Conservation (phyloP, 305 asterid species). For the Solanum hybrid region DNA sequence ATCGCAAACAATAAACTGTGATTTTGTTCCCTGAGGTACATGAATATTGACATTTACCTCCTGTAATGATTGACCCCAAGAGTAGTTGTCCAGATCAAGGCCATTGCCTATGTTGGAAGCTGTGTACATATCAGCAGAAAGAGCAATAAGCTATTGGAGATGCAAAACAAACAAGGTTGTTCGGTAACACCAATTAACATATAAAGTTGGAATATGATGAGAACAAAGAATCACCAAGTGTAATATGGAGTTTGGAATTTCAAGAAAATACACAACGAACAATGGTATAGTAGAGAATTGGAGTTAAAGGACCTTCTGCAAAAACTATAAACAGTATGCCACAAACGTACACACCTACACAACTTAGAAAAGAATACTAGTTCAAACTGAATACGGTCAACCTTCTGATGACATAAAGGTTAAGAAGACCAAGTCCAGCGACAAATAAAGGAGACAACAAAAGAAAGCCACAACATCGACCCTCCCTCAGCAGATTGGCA, state of each 20-base stretch:
- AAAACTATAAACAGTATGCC: background rate
- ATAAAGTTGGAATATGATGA: background rate
- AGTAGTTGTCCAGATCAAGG: constrained; percentile 31
- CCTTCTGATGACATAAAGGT: background rate
- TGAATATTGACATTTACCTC: constrained; percentile 26
- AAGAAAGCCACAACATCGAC: background rate
- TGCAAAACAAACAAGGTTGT: background rate
- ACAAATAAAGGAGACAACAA: background rate
- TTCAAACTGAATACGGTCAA: background rate
- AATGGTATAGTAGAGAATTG: background rate
- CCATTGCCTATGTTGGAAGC: constrained; percentile 31
- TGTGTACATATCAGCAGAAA: background rate
- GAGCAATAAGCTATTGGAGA: background rate
- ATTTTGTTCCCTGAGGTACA: constrained; percentile 36
- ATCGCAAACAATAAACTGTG: constrained; percentile 24
- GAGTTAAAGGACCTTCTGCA: background rate
- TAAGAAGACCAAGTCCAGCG: background rate
- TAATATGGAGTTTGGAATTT: background rate
- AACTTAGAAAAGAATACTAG: background rate
- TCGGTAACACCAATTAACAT: background rate
- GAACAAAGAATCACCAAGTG: background rate
- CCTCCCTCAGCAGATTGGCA: background rate
- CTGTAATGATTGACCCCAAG: constrained; percentile 31
- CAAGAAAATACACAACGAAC: background rate
- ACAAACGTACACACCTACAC: background rate